Percentiles rank a stretch among this genome's conserved stretches.
phyloP scores from a whole-genome alignment of 805 yeast genomes.

The Yarrowia osloensis region DNA sequence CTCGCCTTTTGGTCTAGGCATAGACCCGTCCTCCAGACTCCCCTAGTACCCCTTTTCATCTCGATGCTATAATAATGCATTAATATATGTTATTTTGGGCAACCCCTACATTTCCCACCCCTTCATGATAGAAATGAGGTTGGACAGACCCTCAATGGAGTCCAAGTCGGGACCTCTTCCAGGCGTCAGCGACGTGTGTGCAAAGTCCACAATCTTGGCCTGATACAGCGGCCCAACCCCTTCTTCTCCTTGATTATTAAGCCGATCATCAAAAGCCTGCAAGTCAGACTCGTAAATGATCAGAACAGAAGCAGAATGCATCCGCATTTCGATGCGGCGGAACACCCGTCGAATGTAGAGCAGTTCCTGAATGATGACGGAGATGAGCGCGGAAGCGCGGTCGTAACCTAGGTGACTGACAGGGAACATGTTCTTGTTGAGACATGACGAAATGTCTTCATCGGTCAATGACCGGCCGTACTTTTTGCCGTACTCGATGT shows the following conservation, averaged over 20 bases:
- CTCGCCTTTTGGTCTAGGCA: too few relatives aligned
- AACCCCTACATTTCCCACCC: slow-evolving; percentile 2
- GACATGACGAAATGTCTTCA: not conserved
- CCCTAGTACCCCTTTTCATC: not conserved
- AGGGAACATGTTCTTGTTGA: slow-evolving; percentile 25
- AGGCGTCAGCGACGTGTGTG: slow-evolving; percentile 70
- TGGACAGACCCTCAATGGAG: slow-evolving; percentile 67
- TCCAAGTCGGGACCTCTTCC: slow-evolving; percentile 74
- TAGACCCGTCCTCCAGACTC: too few relatives aligned
- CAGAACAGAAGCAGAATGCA: slow-evolving; percentile 71
- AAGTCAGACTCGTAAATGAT: slow-evolving; percentile 72
- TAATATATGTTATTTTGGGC: not conserved
- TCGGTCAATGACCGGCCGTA: slow-evolving; percentile 64
- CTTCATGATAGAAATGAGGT: slow-evolving; percentile 47
- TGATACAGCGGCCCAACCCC: slow-evolving; percentile 52
- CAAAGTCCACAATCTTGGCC: slow-evolving; percentile 81
- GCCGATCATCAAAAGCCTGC: slow-evolving; percentile 52
- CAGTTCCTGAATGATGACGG: slow-evolving; percentile 57
- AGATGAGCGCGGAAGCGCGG: slow-evolving; percentile 46
- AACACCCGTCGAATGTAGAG: slow-evolving; percentile 68
- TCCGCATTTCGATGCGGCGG: slow-evolving; percentile 59
- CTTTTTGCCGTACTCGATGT: slow-evolving; percentile 59
- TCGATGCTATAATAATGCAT: not conserved
- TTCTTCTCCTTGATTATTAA: slow-evolving; percentile 36
- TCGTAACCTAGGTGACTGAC: slow-evolving; percentile 32